These are phyloP conservation scores for Kuraishia ogatae DNA, from an alignment of 805 yeast genomes.

Conservation along the genomic window DNA sequence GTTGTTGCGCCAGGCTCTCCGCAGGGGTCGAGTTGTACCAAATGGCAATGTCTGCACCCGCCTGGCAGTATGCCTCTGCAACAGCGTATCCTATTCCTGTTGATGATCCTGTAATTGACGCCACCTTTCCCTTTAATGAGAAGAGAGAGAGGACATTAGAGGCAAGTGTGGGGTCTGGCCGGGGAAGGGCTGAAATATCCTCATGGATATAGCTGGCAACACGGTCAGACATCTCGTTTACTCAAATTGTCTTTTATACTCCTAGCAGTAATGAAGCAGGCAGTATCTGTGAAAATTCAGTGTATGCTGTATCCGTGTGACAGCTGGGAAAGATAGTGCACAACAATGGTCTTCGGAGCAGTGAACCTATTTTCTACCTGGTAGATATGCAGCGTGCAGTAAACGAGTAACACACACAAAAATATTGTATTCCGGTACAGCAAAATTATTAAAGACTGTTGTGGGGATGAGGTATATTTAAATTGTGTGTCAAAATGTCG, in stretches of 20 bases:
- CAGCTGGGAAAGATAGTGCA: neutral
- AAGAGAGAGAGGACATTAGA: slow-evolving; percentile 32
- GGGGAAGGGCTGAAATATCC: neutral
- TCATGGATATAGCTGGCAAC: neutral
- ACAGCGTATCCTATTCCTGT: slow-evolving; percentile 77
- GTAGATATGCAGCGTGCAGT: neutral
- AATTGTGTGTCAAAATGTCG: neutral
- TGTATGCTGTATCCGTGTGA: neutral
- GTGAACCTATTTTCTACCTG: neutral
- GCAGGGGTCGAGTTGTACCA: slow-evolving; percentile 59
- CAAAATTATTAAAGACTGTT: neutral
- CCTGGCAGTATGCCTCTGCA: slow-evolving; percentile 77
- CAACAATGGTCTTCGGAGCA: no score
- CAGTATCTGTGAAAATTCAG: neutral
- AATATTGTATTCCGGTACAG: no score
- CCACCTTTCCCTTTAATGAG: slow-evolving; percentile 77
- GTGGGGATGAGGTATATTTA: neutral
- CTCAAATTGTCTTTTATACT: no score
- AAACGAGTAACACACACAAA: neutral
- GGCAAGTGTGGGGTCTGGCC: neutral
- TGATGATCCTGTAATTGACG: slow-evolving; percentile 78
- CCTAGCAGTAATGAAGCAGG: no score
- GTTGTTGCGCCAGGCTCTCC: slow-evolving; percentile 49
- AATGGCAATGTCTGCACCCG: slow-evolving; percentile 78
- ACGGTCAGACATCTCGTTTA: neutral